Percentiles rank a stretch among this genome's conserved stretches.
Evolutionary conservation across 2,329 filamentous ascomycete species (phyloP).

Genomic region (Aspergillus chevalieri): DNA sequence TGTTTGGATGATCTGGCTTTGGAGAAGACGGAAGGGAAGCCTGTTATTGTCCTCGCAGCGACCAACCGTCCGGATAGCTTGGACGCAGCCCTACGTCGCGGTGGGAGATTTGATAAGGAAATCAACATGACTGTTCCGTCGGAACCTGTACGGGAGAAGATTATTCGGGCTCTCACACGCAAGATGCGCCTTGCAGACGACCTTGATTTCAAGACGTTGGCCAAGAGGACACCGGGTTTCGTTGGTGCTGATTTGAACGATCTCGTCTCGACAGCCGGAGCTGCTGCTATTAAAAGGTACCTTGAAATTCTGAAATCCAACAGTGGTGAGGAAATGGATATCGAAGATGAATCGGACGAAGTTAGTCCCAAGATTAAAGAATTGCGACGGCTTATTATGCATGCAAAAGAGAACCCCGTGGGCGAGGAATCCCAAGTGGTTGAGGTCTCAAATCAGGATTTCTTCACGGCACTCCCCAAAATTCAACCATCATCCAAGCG

Average conservation of each 20-base stretch:
- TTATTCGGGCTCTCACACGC: constrained; percentile 66
- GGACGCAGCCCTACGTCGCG: constrained; percentile 68
- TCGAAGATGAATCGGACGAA: constrained; percentile 36
- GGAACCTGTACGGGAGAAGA: constrained; percentile 67
- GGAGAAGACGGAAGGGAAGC: constrained; percentile 65
- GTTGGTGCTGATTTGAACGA: constrained; percentile 84
- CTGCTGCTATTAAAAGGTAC: constrained; percentile 58
- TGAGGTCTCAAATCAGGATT: constrained; percentile 60
- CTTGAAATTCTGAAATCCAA: constrained; percentile 47
- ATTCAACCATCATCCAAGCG: constrained; percentile 78
- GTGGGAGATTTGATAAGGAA: constrained; percentile 73
- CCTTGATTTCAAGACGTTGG: constrained; percentile 67
- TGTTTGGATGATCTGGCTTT: constrained; percentile 79
- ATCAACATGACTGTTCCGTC: constrained; percentile 86
- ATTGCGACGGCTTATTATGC: constrained; percentile 48
- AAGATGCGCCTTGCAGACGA: constrained; percentile 60
- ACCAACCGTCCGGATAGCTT: constrained; percentile 84
- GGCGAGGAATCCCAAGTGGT: constrained; percentile 51
- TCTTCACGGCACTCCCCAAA: constrained; percentile 66
- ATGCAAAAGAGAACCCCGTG: constrained; percentile 46
- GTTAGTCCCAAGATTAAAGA: constrained; percentile 38
- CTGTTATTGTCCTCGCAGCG: constrained; percentile 83
- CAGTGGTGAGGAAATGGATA: constrained; percentile 47
- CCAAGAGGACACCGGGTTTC: constrained; percentile 83
- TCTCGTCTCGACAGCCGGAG: constrained; percentile 59